These are phyloP conservation scores for Hymenoscyphus infarciens DNA, from an alignment of 2,329 filamentous ascomycete genomes.

Conservation along the genomic window DNA sequence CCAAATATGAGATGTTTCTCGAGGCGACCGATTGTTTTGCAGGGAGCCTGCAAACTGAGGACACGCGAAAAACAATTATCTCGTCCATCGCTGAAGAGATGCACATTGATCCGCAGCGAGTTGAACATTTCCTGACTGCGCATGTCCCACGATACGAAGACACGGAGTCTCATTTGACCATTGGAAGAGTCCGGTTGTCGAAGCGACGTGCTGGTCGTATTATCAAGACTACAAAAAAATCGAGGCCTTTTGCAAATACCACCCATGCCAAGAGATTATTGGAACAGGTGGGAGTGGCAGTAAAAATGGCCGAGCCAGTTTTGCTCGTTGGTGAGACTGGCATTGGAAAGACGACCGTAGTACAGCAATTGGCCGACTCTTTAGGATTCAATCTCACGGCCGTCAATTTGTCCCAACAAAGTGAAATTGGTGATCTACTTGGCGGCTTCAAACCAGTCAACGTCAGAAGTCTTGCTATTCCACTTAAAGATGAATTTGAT, in stretches of 20 bases:
- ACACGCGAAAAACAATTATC: conserved; percentile 57
- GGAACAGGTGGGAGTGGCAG: conserved; percentile 81
- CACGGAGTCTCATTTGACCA: conserved; percentile 51
- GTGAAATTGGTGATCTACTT: conserved; percentile 90
- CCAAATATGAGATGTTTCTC: conserved; percentile 81
- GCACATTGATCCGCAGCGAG: conserved; percentile 77
- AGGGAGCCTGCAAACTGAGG: conserved; percentile 68
- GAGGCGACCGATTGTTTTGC: conserved; percentile 93
- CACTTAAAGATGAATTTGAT: conserved; percentile 90
- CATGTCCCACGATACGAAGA: conserved; percentile 70
- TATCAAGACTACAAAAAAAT: conserved; percentile 48
- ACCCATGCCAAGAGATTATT: conserved; percentile 78
- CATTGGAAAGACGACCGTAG: conserved; percentile 94
- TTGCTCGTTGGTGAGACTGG: conserved; percentile 97
- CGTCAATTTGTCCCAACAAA: conserved; percentile 96
- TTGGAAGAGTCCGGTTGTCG: conserved; percentile 62
- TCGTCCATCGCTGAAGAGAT: conserved; percentile 78
- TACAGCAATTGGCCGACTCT: conserved; percentile 84
- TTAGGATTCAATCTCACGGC: conserved; percentile 84
- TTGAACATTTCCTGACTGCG: conserved; percentile 70
- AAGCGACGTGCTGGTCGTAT: conserved; percentile 46
- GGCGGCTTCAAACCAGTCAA: conserved; percentile 97
- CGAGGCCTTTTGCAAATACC: conserved; percentile 80
- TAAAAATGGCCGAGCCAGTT: conserved; percentile 81
- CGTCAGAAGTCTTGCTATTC: conserved; percentile 79